Conservation (phyloP, 192 early-diverging fungal species). For the Backusella liffmaniae region DNA sequence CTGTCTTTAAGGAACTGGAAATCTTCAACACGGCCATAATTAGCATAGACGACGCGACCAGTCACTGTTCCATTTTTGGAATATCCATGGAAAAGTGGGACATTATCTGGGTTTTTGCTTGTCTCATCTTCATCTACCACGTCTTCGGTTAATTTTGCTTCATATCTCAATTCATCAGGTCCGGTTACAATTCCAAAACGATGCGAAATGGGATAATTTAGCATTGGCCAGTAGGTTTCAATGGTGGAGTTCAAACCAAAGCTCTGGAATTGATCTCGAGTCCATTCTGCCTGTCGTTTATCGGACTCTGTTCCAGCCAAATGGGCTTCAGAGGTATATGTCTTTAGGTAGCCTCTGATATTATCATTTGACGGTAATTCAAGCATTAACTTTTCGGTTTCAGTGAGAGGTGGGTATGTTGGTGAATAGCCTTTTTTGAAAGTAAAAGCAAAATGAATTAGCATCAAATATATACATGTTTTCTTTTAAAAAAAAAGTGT, state of each 20-base stretch:
- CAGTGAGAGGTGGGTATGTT: neutral
- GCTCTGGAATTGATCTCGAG: conserved; percentile 46
- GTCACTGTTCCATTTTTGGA: conserved; percentile 58
- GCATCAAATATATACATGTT: too few species aligned
- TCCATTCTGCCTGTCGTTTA: conserved; percentile 50
- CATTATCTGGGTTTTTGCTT: conserved; percentile 49
- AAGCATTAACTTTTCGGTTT: conserved; percentile 17
- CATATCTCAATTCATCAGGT: conserved; percentile 41
- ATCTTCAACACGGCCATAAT: conserved; percentile 61
- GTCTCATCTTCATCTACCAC: conserved; percentile 58
- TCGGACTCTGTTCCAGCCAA: conserved; percentile 53
- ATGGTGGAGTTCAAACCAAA: conserved; percentile 58
- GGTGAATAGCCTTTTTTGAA: neutral
- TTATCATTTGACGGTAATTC: conserved; percentile 21
- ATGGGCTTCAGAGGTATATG: conserved; percentile 59
- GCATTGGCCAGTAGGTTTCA: conserved; percentile 57
- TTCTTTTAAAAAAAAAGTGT: neutral
- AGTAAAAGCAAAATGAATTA: neutral
- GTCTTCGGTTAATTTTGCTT: conserved; percentile 56
- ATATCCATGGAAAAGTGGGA: conserved; percentile 64
- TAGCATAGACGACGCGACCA: conserved; percentile 61
- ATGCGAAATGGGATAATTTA: conserved; percentile 56
- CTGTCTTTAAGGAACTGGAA: conserved; percentile 43
- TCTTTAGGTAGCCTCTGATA: conserved; percentile 44
- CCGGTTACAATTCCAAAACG: conserved; percentile 53